phyloP scores from a whole-genome alignment of 768 basidiomycete genomes.

The Tulasnella sp. region DNA sequence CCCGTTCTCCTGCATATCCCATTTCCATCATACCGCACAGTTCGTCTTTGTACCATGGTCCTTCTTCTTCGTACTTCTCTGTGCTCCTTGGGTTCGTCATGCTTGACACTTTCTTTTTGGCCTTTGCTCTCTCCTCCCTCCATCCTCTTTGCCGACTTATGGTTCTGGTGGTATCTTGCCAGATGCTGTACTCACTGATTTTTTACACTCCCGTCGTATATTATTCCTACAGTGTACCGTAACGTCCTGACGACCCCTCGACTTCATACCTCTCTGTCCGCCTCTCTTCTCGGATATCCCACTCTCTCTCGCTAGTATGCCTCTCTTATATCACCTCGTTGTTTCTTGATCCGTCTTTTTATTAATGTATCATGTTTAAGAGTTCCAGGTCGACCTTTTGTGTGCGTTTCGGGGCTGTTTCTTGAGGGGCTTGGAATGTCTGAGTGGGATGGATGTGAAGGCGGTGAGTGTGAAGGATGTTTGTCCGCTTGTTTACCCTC shows the following conservation, averaged over 20 bases:
- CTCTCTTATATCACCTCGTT: too few relatives aligned
- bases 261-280: neutral
- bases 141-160: neutral
- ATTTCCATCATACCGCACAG: neutral
- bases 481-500: neutral
- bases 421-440: too few relatives aligned
- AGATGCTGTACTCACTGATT: neutral
- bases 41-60: neutral
- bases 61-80: neutral
- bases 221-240: slow-evolving; percentile 9
- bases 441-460: neutral
- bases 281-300: neutral
- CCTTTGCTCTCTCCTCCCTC: neutral
- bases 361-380: too few relatives aligned
- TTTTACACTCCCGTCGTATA: neutral
- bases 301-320: neutral
- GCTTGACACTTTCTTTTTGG: neutral
- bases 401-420: too few relatives aligned
- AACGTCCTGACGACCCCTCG: neutral
- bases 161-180: neutral
- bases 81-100: neutral
- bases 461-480: neutral
- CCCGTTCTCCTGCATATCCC: neutral
- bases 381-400: too few relatives aligned
- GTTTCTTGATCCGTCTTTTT: too few relatives aligned